Conservation (phyloP, 192 early-diverging fungal genomes). For the Entophlyctis helioformis region DNA sequence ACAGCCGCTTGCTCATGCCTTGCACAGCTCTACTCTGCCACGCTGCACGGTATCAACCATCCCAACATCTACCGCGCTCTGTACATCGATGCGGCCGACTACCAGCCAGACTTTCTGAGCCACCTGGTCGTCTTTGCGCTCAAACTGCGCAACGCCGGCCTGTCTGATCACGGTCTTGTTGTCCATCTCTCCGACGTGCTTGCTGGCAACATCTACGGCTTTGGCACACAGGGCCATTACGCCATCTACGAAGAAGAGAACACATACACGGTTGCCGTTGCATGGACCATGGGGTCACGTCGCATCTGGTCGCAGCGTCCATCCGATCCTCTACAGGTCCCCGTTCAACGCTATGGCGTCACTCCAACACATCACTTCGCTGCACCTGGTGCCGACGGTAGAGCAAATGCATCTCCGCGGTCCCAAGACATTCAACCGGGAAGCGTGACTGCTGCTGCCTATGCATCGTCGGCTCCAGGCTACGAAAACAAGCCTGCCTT, state of each 20-base stretch:
- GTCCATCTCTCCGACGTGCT: constrained; percentile 77
- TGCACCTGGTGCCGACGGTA: too few relatives aligned
- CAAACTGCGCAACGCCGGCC: constrained; percentile 72
- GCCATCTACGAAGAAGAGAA: constrained; percentile 83
- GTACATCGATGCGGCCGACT: constrained; percentile 78
- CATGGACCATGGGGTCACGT: constrained; percentile 34
- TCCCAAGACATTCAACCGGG: constrained; percentile 1
- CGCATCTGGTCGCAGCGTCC: constrained; percentile 2
- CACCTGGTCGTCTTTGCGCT: constrained; percentile 79
- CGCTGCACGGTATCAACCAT: too few relatives aligned
- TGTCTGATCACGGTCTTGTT: constrained; percentile 77
- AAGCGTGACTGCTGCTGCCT: constrained; percentile 1
- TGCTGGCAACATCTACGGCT: constrained; percentile 74
- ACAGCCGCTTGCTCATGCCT: background rate
- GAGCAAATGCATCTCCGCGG: too few relatives aligned
- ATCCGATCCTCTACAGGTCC: too few relatives aligned
- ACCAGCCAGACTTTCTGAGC: constrained; percentile 64
- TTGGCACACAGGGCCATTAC: constrained; percentile 80
- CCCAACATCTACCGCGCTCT: constrained; percentile 81
- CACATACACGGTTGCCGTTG: constrained; percentile 53
- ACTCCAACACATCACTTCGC: too few relatives aligned
- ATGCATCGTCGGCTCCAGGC: constrained; percentile 2
- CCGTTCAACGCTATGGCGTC: too few relatives aligned
- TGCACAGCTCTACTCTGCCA: background rate
- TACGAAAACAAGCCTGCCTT: too few relatives aligned